Percentiles rank a stretch among this genome's conserved stretches.
These are phyloP conservation scores for Vitis rotundifolia DNA, from an alignment of 164 flowering plant species.

Conservation along the genomic window DNA sequence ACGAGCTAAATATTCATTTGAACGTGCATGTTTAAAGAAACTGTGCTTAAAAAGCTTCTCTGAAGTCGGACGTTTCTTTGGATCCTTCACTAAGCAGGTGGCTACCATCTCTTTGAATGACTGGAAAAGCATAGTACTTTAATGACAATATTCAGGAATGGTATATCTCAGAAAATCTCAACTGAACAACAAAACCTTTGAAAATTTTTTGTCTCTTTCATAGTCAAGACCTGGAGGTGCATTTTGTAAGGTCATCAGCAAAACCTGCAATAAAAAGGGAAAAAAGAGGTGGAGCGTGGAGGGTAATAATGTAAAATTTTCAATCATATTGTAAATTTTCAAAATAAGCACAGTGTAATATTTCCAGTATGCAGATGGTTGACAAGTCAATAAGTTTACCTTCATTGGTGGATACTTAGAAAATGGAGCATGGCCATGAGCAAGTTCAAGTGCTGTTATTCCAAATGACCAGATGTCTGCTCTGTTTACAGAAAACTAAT, in stretches of 20 bases:
- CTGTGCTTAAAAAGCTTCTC: conserved; percentile 89
- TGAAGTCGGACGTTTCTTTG: conserved; percentile 86
- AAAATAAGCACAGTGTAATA: not conserved
- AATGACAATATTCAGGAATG: not conserved
- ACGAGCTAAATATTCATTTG: conserved; percentile 61
- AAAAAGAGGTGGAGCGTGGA: not conserved
- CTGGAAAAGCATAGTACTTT: conserved; percentile 39
- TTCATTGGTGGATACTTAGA: conserved; percentile 99
- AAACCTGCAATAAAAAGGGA: conserved; percentile 51
- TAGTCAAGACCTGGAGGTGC: conserved; percentile 99
- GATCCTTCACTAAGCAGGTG: conserved; percentile 95
- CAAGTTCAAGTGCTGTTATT: conserved; percentile 97
- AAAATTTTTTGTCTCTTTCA: conserved; percentile 88
- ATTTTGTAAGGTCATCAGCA: conserved; percentile 96
- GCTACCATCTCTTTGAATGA: conserved; percentile 91
- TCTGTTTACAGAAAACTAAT: conserved; percentile 45
- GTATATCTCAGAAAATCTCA: not conserved
- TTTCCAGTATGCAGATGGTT: no score
- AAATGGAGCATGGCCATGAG: conserved; percentile 99
- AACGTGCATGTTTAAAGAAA: conserved; percentile 79
- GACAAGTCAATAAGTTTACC: conserved; percentile 36
- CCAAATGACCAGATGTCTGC: conserved; percentile 99
- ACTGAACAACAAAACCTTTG: conserved; percentile 59
- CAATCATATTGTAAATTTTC: not conserved
- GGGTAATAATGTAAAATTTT: not conserved